These are phyloP conservation scores for Aspergillus tamarii DNA, from an alignment of 2,329 filamentous ascomycete genomes.

Conservation along the genomic window DNA sequence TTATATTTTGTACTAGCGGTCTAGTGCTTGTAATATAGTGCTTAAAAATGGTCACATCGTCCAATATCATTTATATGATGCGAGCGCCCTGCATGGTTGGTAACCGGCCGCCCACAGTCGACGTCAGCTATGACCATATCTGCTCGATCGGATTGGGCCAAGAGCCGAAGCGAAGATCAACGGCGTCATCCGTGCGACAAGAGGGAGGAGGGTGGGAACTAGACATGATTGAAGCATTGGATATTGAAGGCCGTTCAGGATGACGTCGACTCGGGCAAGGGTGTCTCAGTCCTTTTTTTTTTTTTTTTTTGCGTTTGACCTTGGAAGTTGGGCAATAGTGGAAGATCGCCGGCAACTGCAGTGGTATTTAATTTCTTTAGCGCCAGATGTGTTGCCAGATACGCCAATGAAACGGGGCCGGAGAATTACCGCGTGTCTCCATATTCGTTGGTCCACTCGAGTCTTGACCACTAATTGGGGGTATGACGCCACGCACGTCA, in stretches of 20 bases:
- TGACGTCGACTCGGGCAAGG: constrained; percentile 13
- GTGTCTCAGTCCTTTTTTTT: not conserved
- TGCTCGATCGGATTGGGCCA: constrained; percentile 6
- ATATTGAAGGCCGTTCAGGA: not conserved
- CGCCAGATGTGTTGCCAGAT: constrained; percentile 8
- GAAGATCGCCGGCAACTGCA: constrained; percentile 8
- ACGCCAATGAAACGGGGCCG: constrained; percentile 10
- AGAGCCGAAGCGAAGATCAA: not conserved
- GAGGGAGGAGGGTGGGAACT: constrained; percentile 13
- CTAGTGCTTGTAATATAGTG: constrained; percentile 8
- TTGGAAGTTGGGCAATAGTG: constrained; percentile 3
- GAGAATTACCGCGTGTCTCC: constrained; percentile 13
- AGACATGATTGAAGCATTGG: constrained; percentile 10
- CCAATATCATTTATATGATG: constrained; percentile 11
- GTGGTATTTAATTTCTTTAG: constrained; percentile 12
- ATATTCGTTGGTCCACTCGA: constrained; percentile 9
- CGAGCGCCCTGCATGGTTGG: constrained; percentile 3
- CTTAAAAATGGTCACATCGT: constrained; percentile 26
- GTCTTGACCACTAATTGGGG: not conserved
- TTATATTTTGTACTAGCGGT: constrained; percentile 5
- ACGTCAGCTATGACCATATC: constrained; percentile 12
- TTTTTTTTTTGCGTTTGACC: not conserved
- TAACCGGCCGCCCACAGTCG: constrained; percentile 2
- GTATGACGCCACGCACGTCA: constrained; percentile 29
- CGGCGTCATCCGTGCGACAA: constrained; percentile 12